Evolutionary conservation across 495 filamentous ascomycete genomes (phyloP).

Genomic region (Massariosphaeria phaeospora): DNA sequence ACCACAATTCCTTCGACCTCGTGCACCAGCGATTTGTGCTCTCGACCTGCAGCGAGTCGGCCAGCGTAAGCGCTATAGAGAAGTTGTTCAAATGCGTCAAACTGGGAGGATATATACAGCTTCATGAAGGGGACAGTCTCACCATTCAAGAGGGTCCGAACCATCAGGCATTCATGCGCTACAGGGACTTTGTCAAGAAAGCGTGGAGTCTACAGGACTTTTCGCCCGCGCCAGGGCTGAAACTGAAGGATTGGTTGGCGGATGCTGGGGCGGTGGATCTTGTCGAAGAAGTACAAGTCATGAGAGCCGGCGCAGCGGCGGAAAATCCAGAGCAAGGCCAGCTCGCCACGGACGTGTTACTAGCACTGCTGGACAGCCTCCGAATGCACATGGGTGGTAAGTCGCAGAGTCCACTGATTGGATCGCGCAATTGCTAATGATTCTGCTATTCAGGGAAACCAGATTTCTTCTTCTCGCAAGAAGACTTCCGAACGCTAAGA

Average conservation of each 20-base stretch:
- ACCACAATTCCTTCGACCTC: slow-evolving; percentile 8
- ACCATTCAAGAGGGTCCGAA: slow-evolving; percentile 13
- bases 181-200: neutral
- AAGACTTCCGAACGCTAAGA: neutral
- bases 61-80: neutral
- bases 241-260: neutral
- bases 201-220: slow-evolving; percentile 12
- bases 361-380: slow-evolving; percentile 3
- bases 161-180: slow-evolving; percentile 13
- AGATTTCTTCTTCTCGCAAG: slow-evolving; percentile 1
- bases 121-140: slow-evolving; percentile 20
- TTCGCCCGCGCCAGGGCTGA: slow-evolving; percentile 11
- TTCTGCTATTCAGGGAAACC: slow-evolving; percentile 13
- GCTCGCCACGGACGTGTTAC: neutral
- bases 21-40: slow-evolving; percentile 25
- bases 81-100: slow-evolving; percentile 9
- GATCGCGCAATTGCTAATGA: neutral
- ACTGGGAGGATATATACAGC: slow-evolving; percentile 15
- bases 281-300: neutral
- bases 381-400: neutral
- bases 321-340: slow-evolving; percentile 8
- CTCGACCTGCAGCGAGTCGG: neutral
- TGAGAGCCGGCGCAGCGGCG: neutral
- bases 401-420: neutral
- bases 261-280: neutral